phyloP scores from a whole-genome alignment of 1,139 yeast genomes.

The Candida sp. region DNA sequence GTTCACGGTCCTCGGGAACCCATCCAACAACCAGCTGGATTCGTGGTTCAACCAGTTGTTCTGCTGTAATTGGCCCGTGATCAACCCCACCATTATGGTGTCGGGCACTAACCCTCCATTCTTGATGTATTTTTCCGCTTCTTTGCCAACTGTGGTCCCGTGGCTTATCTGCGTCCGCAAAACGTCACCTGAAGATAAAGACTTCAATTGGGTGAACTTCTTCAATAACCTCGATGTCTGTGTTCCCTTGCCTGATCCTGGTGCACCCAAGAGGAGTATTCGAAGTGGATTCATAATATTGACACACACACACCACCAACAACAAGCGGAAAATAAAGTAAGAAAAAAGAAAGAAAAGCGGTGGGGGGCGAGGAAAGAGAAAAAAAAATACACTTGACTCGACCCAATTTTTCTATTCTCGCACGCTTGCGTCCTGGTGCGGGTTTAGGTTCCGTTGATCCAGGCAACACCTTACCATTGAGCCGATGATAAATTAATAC shows the following conservation, averaged over 20 bases:
- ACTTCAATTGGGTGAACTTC: slow-evolving; percentile 50
- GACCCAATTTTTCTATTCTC: no score
- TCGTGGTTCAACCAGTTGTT: slow-evolving; percentile 49
- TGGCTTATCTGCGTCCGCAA: slow-evolving; percentile 68
- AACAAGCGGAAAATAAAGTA: neutral
- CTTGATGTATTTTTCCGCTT: slow-evolving; percentile 60
- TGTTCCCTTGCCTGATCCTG: slow-evolving; percentile 96
- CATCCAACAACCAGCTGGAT: slow-evolving; percentile 81
- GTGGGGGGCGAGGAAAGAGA: neutral
- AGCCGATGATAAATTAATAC: neutral
- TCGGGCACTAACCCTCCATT: slow-evolving; percentile 81
- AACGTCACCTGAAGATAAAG: slow-evolving; percentile 86
- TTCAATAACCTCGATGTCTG: slow-evolving; percentile 69
- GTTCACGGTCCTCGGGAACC: slow-evolving; percentile 80
- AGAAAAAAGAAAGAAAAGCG: neutral
- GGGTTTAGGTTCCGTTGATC: no score
- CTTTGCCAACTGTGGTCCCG: slow-evolving; percentile 58
- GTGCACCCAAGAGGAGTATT: slow-evolving; percentile 83
- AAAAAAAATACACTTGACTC: no score
- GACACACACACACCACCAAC: no score
- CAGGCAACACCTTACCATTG: no score
- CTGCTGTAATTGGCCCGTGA: slow-evolving; percentile 51
- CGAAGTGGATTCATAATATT: slow-evolving; percentile 52
- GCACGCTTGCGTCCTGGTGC: no score
- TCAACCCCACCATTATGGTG: slow-evolving; percentile 60